phyloP scores from a whole-genome alignment of 2,329 filamentous ascomycete genomes.

The Colletotrichum euphorbiae region DNA sequence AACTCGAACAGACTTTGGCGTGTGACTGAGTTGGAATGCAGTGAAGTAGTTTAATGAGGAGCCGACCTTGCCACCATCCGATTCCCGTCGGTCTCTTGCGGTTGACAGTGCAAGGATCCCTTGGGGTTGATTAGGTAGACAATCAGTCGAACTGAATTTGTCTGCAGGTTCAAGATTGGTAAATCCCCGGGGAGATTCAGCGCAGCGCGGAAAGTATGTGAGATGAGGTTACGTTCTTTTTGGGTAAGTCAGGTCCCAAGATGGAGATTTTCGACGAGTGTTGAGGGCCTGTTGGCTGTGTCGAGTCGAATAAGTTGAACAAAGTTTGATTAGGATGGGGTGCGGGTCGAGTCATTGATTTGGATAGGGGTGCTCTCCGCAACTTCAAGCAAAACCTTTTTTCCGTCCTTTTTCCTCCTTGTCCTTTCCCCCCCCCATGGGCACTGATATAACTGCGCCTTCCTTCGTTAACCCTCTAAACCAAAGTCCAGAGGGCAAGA shows the following conservation, averaged over 20 bases:
- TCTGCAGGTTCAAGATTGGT: background rate
- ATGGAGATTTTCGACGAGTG: background rate
- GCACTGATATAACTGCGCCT: slow-evolving; percentile 8
- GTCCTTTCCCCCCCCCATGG: background rate
- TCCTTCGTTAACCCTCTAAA: slow-evolving; percentile 10
- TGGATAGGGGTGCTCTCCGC: slow-evolving; percentile 1
- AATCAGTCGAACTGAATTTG: background rate
- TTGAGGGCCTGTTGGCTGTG: too few species aligned
- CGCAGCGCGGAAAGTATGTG: slow-evolving; percentile 11
- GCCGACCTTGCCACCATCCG: background rate
- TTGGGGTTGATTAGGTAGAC: background rate
- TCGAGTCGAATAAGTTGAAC: slow-evolving; percentile 9
- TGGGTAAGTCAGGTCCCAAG: background rate
- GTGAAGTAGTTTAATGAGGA: slow-evolving; percentile 10
- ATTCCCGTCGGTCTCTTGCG: slow-evolving; percentile 4
- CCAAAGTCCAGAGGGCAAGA: slow-evolving; percentile 9
- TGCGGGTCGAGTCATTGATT: too few species aligned
- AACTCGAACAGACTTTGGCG: slow-evolving; percentile 19
- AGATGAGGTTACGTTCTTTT: slow-evolving; percentile 20
- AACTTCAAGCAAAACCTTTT: too few species aligned
- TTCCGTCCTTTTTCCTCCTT: background rate
- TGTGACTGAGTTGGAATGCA: too few species aligned
- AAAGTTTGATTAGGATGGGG: slow-evolving; percentile 18
- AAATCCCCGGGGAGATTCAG: background rate
- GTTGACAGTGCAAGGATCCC: slow-evolving; percentile 20